phyloP scores from a whole-genome alignment of 768 basidiomycete species.

The Suillus cothurnatus region DNA sequence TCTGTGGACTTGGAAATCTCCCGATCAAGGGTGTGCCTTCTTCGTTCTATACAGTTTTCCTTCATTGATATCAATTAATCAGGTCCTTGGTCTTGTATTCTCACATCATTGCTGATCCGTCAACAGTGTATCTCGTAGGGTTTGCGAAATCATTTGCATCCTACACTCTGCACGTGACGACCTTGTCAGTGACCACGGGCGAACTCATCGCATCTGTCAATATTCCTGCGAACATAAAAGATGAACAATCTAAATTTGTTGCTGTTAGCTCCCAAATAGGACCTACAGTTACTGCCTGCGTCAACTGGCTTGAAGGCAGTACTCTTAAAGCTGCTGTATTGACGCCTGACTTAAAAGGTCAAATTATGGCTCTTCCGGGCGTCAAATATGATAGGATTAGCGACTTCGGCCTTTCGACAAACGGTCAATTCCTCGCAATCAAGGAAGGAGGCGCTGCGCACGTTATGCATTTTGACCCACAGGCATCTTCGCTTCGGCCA shows the following conservation, averaged over 20 bases:
- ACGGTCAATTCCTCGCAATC: constrained; percentile 52
- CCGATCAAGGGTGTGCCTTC: constrained; percentile 61
- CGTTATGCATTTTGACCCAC: constrained; percentile 53
- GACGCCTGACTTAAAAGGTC: constrained; percentile 46
- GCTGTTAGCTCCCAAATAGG: constrained; percentile 27
- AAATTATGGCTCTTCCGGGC: constrained; percentile 44
- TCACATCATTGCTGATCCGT: constrained; percentile 54
- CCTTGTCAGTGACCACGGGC: constrained; percentile 58
- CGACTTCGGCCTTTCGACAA: constrained; percentile 59
- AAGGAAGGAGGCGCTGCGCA: constrained; percentile 56
- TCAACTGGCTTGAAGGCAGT: constrained; percentile 50
- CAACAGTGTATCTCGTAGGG: constrained; percentile 58
- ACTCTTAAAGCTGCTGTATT: constrained; percentile 53
- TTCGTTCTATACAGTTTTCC: constrained; percentile 7
- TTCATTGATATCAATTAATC: not conserved
- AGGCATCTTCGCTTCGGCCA: constrained; percentile 38
- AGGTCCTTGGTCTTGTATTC: constrained; percentile 71
- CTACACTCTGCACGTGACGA: constrained; percentile 68
- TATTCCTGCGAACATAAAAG: constrained; percentile 53
- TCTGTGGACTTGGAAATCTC: constrained; percentile 73
- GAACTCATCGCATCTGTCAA: constrained; percentile 48
- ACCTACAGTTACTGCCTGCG: constrained; percentile 18
- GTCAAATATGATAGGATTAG: constrained; percentile 51
- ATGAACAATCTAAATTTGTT: constrained; percentile 39
- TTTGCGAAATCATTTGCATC: constrained; percentile 46